Percentiles rank a stretch among this genome's conserved stretches.
phyloP scores from a whole-genome alignment of 1,139 yeast species.

The Yamadazyma sp. region DNA sequence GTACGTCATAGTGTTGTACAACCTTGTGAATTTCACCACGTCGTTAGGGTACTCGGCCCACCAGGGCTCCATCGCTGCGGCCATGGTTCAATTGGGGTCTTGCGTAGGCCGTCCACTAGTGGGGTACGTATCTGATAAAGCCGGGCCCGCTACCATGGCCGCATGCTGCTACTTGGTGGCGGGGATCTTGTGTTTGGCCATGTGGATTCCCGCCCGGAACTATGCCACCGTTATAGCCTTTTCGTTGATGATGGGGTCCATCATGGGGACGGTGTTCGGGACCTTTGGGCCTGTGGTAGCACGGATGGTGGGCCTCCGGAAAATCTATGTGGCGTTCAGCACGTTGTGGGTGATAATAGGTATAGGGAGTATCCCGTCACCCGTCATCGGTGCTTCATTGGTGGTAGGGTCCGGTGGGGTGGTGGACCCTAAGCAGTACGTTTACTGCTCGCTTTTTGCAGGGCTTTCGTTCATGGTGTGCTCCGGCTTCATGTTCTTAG shows the following conservation, averaged over 20 bases:
- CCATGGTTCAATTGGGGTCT: slow-evolving; percentile 47
- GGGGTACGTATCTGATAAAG: slow-evolving; percentile 44
- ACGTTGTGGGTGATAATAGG: slow-evolving; percentile 41
- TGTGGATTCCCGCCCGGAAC: slow-evolving; percentile 64
- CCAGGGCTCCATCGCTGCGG: slow-evolving; percentile 51
- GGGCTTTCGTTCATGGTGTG: slow-evolving; percentile 44
- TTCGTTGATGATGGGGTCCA: slow-evolving; percentile 17
- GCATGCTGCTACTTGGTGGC: slow-evolving; percentile 30
- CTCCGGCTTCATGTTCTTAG: slow-evolving; percentile 26
- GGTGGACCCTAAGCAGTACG: slow-evolving; percentile 36
- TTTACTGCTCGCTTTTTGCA: slow-evolving; percentile 45
- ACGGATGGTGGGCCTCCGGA: slow-evolving; percentile 34
- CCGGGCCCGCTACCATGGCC: slow-evolving; percentile 47
- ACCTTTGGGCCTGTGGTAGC: slow-evolving; percentile 16
- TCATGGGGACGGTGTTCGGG: slow-evolving; percentile 16
- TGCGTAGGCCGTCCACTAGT: slow-evolving; percentile 42
- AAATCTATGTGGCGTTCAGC: slow-evolving; percentile 41
- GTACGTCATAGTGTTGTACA: slow-evolving; percentile 39
- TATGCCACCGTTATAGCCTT: slow-evolving; percentile 44
- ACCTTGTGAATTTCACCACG: slow-evolving; percentile 31
- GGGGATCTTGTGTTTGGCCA: slow-evolving; percentile 45
- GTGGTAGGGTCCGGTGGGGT: slow-evolving; percentile 4
- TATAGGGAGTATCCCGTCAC: slow-evolving; percentile 39
- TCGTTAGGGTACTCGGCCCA: slow-evolving; percentile 27
- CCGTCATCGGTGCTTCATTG: slow-evolving; percentile 41